Conservation (phyloP, 2,329 filamentous ascomycete genomes). For the Penicillium sp. region DNA sequence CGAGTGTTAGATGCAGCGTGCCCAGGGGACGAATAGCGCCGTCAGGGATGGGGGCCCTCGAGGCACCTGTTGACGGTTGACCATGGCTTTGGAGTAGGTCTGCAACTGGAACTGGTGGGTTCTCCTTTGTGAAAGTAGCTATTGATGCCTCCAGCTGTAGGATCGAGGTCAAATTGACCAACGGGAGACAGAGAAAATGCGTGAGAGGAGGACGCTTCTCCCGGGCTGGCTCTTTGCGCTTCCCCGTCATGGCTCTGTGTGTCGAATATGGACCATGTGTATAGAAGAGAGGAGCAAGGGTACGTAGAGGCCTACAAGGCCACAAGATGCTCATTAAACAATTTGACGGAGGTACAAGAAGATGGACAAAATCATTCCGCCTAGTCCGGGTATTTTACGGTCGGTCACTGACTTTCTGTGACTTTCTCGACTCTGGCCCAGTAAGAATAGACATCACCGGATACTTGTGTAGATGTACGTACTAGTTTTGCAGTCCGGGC, state of each 20-base stretch:
- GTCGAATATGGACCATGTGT: neutral
- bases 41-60: slow-evolving; percentile 55
- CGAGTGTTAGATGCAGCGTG: slow-evolving; percentile 82
- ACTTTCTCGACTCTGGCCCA: too few species aligned
- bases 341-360: neutral
- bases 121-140: slow-evolving; percentile 55
- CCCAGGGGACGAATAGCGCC: slow-evolving; percentile 73
- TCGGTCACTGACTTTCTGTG: too few species aligned
- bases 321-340: neutral
- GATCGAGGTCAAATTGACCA: slow-evolving; percentile 62
- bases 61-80: slow-evolving; percentile 25
- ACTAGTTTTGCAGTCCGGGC: too few species aligned
- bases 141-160: slow-evolving; percentile 66
- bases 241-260: neutral
- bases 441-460: too few species aligned
- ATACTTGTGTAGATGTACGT: too few species aligned
- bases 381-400: too few species aligned
- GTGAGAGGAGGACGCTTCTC: slow-evolving; percentile 39
- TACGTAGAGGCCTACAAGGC: neutral
- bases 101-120: slow-evolving; percentile 1
- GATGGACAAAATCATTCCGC: too few species aligned
- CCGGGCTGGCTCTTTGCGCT: neutral
- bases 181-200: slow-evolving; percentile 54
- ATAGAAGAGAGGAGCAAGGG: neutral
- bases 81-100: neutral